Base-by-base conservation (phyloP, 345 rosid species). In the Hibiscus trionum region DNA sequence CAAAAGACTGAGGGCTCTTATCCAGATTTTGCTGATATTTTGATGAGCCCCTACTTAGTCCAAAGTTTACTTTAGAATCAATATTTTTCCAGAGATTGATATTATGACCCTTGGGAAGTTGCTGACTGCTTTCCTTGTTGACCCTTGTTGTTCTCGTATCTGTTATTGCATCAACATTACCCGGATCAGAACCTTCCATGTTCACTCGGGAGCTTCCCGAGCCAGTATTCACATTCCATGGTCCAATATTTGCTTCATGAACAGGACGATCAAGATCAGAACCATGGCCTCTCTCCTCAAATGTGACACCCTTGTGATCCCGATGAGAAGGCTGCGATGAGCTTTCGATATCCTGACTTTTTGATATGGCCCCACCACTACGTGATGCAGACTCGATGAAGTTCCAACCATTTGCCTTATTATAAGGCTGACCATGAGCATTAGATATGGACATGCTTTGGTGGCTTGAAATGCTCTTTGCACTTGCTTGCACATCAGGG, bases 81-180 rank as follows among this genome's bases (percentile, higher is more conserved):
- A 71, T 74, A 1, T 78, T 78, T 71, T 84, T 85, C 90, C 86
- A 80, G 39, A 83, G 78, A 86, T 85, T 84, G 71, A 79, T 66
- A 79, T 76, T 82, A 65, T 58, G 70, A 56, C 46, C 72, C 39
- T 77, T 77, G 14, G 78, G 79, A 62, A 68, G 72, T 44, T 73
- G 87, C 53, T 78, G 88, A 68, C 69, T 72, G 75, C 79, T 80
- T 77, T 70, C 86, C 70, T 68, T 80, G 65, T 53, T 70, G 39
- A 64, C 80, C 83, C 76, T 80, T 65, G 59, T 55, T 62, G 59
- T 66, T 60, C 70, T 76, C 70, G 85, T 77, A 76, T 79, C 80
- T 29, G 77, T 78, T 56, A 66, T 66, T 29, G 72, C 73, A 63
- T 79, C 74, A 47, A 81, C 71, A 75, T 59, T 81, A 74, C 73